A percentile compares a stretch with the other conserved stretches of the same genome.
phyloP scores from a whole-genome alignment of 345 rosid species.

The Hevea brasiliensis region DNA sequence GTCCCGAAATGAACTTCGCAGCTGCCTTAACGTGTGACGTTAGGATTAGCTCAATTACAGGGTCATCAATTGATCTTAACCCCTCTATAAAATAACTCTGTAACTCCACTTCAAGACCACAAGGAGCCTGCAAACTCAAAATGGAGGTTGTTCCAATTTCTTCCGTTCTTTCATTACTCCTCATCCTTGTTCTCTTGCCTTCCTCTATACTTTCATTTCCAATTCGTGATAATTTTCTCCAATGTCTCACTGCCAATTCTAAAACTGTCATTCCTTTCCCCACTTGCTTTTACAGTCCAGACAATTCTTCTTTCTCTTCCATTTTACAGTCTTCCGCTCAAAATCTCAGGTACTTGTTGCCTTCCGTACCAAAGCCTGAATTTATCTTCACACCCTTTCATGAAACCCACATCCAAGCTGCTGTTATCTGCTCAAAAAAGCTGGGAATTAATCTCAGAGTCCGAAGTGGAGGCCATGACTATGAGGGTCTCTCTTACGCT shows the following conservation, averaged over 20 bases:
- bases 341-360: slow-evolving; percentile 26
- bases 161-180: slow-evolving; percentile 20
- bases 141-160: slow-evolving; percentile 32
- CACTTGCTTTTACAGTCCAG: slow-evolving; percentile 21
- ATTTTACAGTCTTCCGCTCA: slow-evolving; percentile 25
- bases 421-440: slow-evolving; percentile 23
- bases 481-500: slow-evolving; percentile 26
- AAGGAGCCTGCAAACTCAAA: background rate
- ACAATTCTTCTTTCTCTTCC: slow-evolving; percentile 23
- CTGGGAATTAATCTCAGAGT: slow-evolving; percentile 23
- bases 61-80: slow-evolving; percentile 12
- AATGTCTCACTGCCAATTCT: slow-evolving; percentile 20
- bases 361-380: slow-evolving; percentile 27
- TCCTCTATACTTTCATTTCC: background rate
- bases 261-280: slow-evolving; percentile 24
- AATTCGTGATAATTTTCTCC: slow-evolving; percentile 18
- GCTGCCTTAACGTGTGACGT: slow-evolving; percentile 20
- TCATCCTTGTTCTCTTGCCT: slow-evolving; percentile 18
- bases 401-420: slow-evolving; percentile 31
- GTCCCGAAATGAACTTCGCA: background rate
- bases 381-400: slow-evolving; percentile 32
- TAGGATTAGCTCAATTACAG: slow-evolving; percentile 20
- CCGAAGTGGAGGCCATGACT: slow-evolving; percentile 32
- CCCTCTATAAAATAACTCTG: slow-evolving; percentile 12
- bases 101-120: slow-evolving; percentile 3